Evolutionary conservation across 2,329 filamentous ascomycete genomes (phyloP).

Genomic region (Colletotrichum sp.): DNA sequence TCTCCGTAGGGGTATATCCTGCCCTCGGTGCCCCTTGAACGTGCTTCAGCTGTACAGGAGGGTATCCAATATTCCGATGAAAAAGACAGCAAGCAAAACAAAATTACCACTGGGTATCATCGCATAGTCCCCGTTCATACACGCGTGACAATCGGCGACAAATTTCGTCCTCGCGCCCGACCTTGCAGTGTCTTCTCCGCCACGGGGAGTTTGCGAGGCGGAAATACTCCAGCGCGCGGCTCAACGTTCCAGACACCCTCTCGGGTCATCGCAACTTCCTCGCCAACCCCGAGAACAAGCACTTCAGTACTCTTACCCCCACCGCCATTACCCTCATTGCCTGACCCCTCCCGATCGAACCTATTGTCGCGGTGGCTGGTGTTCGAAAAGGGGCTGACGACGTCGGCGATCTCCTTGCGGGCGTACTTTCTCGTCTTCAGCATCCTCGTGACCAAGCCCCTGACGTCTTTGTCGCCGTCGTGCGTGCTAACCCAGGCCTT

Average conservation of each 20-base stretch:
- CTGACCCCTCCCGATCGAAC: neutral
- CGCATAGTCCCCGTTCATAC: neutral
- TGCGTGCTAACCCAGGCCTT: slow-evolving; percentile 66
- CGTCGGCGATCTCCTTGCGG: slow-evolving; percentile 47
- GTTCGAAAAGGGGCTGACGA: slow-evolving; percentile 26
- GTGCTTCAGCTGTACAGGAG: neutral
- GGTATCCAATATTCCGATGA: neutral
- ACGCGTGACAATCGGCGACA: slow-evolving; percentile 6
- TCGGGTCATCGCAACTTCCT: slow-evolving; percentile 46
- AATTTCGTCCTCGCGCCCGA: neutral
- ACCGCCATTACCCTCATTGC: neutral
- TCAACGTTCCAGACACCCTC: slow-evolving; percentile 38
- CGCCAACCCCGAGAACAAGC: slow-evolving; percentile 44
- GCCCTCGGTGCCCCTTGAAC: neutral
- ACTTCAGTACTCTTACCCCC: slow-evolving; percentile 39
- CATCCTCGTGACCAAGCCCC: slow-evolving; percentile 55
- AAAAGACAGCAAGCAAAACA: neutral
- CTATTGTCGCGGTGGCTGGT: neutral
- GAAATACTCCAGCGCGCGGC: neutral
- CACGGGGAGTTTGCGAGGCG: neutral
- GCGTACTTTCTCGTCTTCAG: slow-evolving; percentile 51
- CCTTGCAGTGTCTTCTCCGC: neutral
- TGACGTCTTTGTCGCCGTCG: slow-evolving; percentile 63
- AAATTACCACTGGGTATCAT: neutral
- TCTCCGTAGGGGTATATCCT: neutral